phyloP scores from a whole-genome alignment of 352 stramenopile genomes.

The Phytophthora crassamura region DNA sequence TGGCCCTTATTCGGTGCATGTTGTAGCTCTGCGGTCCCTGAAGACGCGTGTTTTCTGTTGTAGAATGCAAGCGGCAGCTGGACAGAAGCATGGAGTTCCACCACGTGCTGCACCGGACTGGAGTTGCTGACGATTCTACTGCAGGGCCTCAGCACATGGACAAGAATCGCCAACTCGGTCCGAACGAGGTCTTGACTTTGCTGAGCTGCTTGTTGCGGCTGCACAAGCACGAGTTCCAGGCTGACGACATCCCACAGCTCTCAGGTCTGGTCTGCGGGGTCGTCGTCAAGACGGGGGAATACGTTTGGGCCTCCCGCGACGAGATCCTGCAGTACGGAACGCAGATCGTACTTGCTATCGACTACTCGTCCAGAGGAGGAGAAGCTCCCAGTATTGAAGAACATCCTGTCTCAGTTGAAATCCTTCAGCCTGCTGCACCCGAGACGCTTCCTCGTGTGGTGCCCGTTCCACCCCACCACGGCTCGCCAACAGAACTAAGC shows the following conservation, averaged over 20 bases:
- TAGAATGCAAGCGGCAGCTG: constrained; percentile 17
- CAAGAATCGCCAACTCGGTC: constrained; percentile 3
- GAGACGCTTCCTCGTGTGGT: not conserved
- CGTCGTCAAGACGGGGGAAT: constrained; percentile 9
- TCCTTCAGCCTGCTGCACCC: not conserved
- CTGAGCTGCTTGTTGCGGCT: constrained; percentile 22
- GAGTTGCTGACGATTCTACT: not conserved
- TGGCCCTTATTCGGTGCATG: no score
- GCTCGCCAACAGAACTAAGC: not conserved
- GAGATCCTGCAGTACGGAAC: constrained; percentile 12
- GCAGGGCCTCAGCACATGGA: constrained; percentile 14
- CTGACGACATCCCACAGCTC: constrained; percentile 22
- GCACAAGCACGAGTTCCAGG: constrained; percentile 14
- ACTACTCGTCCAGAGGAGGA: not conserved
- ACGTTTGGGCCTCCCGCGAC: constrained; percentile 20
- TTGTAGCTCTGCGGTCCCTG: no score
- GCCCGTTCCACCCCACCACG: not conserved
- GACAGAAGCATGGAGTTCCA: constrained; percentile 13
- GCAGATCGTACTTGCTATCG: constrained; percentile 2
- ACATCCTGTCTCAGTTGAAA: not conserved
- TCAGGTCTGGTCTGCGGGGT: constrained; percentile 31
- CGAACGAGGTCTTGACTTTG: constrained; percentile 14
- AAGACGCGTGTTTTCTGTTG: not conserved
- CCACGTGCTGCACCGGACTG: constrained; percentile 5
- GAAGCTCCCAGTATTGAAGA: not conserved